Percentiles rank a stretch among this genome's conserved stretches.
Evolutionary conservation across 108 stramenopile species (phyloP).

Genomic region (Aurantiochytrium sp.): DNA sequence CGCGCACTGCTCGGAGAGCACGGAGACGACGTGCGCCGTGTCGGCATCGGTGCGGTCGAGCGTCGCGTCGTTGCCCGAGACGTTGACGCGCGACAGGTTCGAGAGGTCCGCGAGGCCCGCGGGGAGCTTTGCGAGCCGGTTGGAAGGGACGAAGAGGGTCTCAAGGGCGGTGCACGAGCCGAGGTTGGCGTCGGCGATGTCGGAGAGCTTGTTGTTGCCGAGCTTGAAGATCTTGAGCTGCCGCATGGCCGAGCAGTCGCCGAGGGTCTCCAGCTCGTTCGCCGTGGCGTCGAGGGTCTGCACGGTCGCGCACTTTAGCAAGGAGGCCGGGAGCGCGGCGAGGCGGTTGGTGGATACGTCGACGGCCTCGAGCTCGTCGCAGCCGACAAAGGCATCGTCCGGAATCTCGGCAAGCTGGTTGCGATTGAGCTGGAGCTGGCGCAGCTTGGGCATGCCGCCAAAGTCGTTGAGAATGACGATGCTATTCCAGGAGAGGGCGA

Average conservation of each 20-base stretch:
- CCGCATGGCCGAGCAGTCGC: background rate
- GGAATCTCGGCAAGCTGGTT: slow-evolving; percentile 21
- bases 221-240: background rate
- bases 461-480: background rate
- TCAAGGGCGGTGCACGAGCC: background rate
- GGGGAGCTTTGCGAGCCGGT: background rate
- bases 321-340: background rate
- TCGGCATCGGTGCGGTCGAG: background rate
- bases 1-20: background rate
- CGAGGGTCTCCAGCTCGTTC: background rate
- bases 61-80: background rate
- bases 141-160: background rate
- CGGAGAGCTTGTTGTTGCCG: background rate
- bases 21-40: background rate
- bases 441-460: background rate
- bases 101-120: background rate
- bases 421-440: background rate
- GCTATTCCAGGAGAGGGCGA: slow-evolving; percentile 10
- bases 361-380: background rate
- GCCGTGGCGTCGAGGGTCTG: background rate
- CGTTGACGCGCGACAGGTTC: background rate
- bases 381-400: background rate
- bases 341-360: background rate
- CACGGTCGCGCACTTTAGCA: background rate
- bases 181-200: background rate